phyloP scores from a whole-genome alignment of 306 rosid genomes.

The Medicago lupulina region DNA sequence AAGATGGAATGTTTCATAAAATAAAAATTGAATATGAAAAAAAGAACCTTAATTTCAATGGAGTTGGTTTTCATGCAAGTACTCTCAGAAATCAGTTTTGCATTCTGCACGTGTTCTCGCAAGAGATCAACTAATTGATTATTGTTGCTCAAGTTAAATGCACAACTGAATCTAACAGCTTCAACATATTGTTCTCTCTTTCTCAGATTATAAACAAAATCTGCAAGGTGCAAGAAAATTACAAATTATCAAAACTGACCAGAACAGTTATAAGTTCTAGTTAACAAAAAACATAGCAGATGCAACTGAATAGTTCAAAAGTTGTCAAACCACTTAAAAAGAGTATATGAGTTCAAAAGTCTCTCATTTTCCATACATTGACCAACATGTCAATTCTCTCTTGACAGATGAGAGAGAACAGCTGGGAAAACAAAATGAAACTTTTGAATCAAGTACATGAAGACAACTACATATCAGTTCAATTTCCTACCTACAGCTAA shows the following conservation, averaged over 20 bases:
- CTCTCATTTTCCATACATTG: neutral
- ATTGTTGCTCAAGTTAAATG: constrained; percentile 10
- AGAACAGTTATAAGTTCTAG: neutral
- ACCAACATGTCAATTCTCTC: neutral
- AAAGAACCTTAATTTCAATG: constrained; percentile 44
- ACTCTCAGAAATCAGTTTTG: constrained; percentile 17
- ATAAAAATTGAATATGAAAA: neutral
- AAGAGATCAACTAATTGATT: constrained; percentile 12
- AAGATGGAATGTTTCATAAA: neutral
- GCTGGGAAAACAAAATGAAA: too few relatives aligned
- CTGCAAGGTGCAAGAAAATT: constrained; percentile 37
- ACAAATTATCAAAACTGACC: neutral
- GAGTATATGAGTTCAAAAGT: too few relatives aligned
- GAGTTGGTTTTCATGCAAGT: constrained; percentile 12
- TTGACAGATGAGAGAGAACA: neutral
- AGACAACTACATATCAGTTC: too few relatives aligned
- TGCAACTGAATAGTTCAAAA: neutral
- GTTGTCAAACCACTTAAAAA: too few relatives aligned
- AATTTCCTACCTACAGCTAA: too few relatives aligned
- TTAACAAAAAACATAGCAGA: neutral
- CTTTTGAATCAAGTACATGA: too few relatives aligned
- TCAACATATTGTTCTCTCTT: neutral
- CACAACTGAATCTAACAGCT: constrained; percentile 23
- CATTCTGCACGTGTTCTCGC: neutral
- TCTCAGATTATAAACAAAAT: constrained; percentile 7